A percentile compares a stretch with the other conserved stretches of the same genome.
These are phyloP conservation scores for Penicillium janthinellum DNA, from an alignment of 2,329 filamentous ascomycete genomes.

Conservation along the genomic window DNA sequence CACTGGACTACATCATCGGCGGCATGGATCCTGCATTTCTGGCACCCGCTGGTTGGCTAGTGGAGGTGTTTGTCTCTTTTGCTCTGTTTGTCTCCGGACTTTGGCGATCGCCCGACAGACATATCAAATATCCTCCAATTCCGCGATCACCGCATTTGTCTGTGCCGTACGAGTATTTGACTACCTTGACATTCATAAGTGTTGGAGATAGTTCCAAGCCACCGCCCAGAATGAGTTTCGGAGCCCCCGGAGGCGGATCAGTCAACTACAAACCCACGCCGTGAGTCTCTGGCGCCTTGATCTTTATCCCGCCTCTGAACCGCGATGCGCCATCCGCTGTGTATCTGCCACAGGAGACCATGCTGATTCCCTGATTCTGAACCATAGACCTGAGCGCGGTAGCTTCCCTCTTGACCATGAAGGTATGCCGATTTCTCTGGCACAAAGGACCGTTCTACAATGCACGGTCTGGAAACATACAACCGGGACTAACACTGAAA, in stretches of 20 bases:
- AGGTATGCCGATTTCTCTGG: constrained; percentile 49
- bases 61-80: constrained; percentile 32
- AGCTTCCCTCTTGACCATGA: constrained; percentile 97
- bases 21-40: neutral
- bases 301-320: constrained; percentile 4
- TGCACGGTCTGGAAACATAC: neutral
- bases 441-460: neutral
- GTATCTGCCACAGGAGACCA: too few relatives aligned
- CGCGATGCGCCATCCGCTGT: neutral
- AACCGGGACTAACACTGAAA: constrained; percentile 4
- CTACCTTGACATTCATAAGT: neutral
- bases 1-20: constrained; percentile 17
- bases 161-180: neutral
- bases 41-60: constrained; percentile 19
- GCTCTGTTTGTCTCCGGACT: constrained; percentile 31
- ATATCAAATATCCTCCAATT: neutral
- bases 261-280: constrained; percentile 69
- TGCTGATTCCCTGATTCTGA: neutral
- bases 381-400: constrained; percentile 76
- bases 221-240: constrained; percentile 57
- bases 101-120: neutral
- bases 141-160: neutral
- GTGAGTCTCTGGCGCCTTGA: constrained; percentile 49
- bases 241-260: constrained; percentile 68
- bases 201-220: neutral